Base-by-base conservation (phyloP, 2,329 filamentous ascomycete genomes). In the Cadophora luteo-olivacea region DNA sequence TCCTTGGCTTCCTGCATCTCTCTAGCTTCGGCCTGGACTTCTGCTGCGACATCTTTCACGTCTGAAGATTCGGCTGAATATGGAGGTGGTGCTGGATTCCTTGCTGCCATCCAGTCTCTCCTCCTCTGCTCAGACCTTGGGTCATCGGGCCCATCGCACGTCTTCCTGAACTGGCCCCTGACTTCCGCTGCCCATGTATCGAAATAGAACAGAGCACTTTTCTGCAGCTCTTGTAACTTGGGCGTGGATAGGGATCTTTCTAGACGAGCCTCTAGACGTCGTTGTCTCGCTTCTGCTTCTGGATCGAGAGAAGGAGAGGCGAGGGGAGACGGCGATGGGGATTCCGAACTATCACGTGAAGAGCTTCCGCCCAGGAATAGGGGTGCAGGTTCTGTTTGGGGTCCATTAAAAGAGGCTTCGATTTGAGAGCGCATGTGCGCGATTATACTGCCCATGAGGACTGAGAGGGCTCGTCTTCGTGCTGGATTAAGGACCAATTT, bases 111-210 rank as follows among this genome's bases (percentile, higher is more conserved):
- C 69, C 70, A 72, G 51, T 86, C 73, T 64, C 79, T 78, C 48
- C 72, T 63, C 83, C 82, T 19, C 78, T 79, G 52, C 84, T 83
- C 74, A 80, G 84, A 16, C 80, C 82, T 54, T 81, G 73, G 61
- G 85, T 83, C 75, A 82, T 83, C 68, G 78, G 78, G 79, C 2
- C 83, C 80, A 14, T 86, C 82, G 14, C 89, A 80, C 3, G 93
- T 86, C 73, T 95, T 91, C 60, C 88, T 89, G 0, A 97, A 83
- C 55, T 90, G 87, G 22, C 84, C 81, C n/a, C 94, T 83, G 1
- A 95, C 89, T 38, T 88, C 85, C 32, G 87, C 85, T 68, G 89
- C 84, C 94, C 94, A 97, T n/a, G 89, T 86, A 70, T 93, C 89
- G 75, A 94, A 92, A 75, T 92, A 87, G 54, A 84, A 81, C 14